Evolutionary conservation across 192 early-diverging fungal genomes (phyloP).

Genomic region (Coemansia sp.): DNA sequence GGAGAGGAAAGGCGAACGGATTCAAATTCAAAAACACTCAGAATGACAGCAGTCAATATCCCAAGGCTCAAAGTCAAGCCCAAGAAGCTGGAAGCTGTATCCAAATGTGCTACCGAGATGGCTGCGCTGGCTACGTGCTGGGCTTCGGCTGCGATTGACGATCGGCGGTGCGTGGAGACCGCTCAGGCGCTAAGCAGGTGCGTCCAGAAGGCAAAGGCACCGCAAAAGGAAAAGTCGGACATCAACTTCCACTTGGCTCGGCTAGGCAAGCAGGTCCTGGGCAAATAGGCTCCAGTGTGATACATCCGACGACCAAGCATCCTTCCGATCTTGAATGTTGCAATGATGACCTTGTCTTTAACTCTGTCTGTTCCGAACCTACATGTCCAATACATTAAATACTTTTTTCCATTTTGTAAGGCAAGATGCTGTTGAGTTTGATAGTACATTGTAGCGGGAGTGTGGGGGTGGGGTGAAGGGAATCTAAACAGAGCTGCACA

Average conservation of each 20-base stretch:
- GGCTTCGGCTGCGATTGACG: conserved; percentile 47
- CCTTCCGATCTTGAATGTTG: too few relatives aligned
- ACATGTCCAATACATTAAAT: neutral
- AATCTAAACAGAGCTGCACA: too few relatives aligned
- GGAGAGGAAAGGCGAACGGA: neutral
- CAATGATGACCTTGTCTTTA: neutral
- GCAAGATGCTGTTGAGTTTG: neutral
- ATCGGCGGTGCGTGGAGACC: conserved; percentile 34
- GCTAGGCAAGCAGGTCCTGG: conserved; percentile 53
- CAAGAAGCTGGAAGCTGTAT: conserved; percentile 23
- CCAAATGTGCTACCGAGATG: conserved; percentile 58
- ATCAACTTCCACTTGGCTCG: conserved; percentile 57
- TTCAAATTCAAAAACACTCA: neutral
- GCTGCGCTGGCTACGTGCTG: conserved; percentile 54
- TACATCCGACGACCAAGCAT: too few relatives aligned
- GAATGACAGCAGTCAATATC: conserved; percentile 51
- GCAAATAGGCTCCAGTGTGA: conserved; percentile 13
- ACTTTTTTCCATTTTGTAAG: too few relatives aligned
- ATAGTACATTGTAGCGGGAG: neutral
- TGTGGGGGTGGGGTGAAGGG: too few relatives aligned
- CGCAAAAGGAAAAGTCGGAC: conserved; percentile 17
- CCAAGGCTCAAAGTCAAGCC: conserved; percentile 41
- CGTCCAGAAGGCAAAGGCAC: conserved; percentile 38
- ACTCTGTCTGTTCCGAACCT: neutral
- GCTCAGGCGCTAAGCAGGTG: conserved; percentile 42